Evolutionary conservation across 2,329 filamentous ascomycete species (phyloP).

Genomic region (Colletotrichum gigasporum): DNA sequence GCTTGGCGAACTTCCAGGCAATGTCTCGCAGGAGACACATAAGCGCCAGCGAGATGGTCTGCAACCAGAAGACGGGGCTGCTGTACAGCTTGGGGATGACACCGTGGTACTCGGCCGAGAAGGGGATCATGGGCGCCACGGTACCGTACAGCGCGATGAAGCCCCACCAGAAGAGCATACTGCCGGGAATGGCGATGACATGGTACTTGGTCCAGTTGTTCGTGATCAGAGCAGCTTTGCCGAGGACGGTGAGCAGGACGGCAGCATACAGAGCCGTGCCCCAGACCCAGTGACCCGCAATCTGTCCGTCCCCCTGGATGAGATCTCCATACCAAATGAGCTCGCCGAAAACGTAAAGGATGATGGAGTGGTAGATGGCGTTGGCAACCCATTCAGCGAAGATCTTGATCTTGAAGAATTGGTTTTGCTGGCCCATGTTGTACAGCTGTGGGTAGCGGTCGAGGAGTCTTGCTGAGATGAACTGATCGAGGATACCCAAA

Average conservation of each 20-base stretch:
- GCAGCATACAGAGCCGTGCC: conserved; percentile 94
- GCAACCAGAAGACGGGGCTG: conserved; percentile 89
- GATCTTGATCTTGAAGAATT: conserved; percentile 92
- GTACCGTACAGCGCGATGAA: conserved; percentile 90
- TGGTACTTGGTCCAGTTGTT: conserved; percentile 99
- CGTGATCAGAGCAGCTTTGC: conserved; percentile 93
- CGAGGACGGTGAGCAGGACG: conserved; percentile 90
- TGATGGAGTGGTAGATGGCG: conserved; percentile 92
- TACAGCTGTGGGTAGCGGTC: conserved; percentile 98
- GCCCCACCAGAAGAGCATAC: conserved; percentile 88
- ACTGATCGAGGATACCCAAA: conserved; percentile 96
- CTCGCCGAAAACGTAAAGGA: conserved; percentile 88
- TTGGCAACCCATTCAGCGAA: conserved; percentile 94
- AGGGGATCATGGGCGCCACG: conserved; percentile 81
- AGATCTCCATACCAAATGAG: conserved; percentile 86
- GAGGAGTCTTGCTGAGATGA: conserved; percentile 90
- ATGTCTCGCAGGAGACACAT: conserved; percentile 90
- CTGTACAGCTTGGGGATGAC: conserved; percentile 83
- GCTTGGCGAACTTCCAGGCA: conserved; percentile 95
- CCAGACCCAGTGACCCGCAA: conserved; percentile 97
- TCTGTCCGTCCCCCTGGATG: conserved; percentile 79
- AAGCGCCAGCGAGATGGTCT: conserved; percentile 81
- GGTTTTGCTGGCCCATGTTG: conserved; percentile 88
- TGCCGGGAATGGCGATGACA: conserved; percentile 92
- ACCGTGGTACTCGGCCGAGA: conserved; percentile 87